Evolutionary conservation across 179 eudicot genomes (phyloP), one percentile per base, ranked within the genome.

Genomic region (Silene coronaria): DNA sequence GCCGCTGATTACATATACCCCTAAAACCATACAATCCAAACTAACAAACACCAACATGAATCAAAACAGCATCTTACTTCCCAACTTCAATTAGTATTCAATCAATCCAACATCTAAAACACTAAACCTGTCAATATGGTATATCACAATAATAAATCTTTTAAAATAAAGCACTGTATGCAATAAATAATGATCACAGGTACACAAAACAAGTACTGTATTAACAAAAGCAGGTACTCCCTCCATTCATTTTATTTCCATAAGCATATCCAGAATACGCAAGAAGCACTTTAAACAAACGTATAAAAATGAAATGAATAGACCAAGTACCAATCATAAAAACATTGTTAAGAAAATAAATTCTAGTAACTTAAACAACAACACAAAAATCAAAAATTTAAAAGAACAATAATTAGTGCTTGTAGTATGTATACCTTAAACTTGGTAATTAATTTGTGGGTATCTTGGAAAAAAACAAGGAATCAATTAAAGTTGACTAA

Each of bases 381-480:
- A 23, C 14, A 21, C 26, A 12, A 60, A 23, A 38, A 61, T 22
- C 0, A 61, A 4, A 22, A 61, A 9, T 10, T 22, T 11, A 1
- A 10, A 22, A 11, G 42, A 7, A 5, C 48, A 7, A 6, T 75
- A 63, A 63, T 63, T 19, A 62, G 8, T 45, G 21, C 4, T 14
- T 51, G 19, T 14, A 51, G 42, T 36, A 73, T n/a, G n/a, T n/a
- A n/a, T n/a, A n/a, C 6, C 12, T 12, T 42, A 42, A 63, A 69
- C 12, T 30, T 70, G 73, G 76, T 81, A 74, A 75, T 58, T 34
- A 76, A 16, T 28, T 59, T 24, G 69, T 73, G 48, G 57, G 70
- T 59, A 6, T 30, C 11, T 27, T n/a, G n/a, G 23, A 48, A 5
- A 45, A 42, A 61, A 23, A 26, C 26, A 26, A 75, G 76, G 21